phyloP scores from a whole-genome alignment of 2,329 filamentous ascomycete genomes.

The Trichothecium roseum region DNA sequence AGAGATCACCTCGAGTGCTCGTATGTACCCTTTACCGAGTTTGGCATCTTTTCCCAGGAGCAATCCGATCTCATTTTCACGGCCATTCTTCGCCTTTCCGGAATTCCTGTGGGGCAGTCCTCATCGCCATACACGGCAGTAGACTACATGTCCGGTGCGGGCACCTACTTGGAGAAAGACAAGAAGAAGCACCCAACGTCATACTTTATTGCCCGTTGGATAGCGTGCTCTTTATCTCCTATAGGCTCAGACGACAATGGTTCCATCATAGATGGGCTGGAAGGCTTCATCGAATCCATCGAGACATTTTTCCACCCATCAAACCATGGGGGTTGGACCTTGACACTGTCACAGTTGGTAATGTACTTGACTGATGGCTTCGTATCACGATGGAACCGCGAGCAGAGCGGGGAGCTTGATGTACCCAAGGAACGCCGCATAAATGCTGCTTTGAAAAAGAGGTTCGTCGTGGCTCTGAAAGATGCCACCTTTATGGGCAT shows the following conservation, averaged over 20 bases:
- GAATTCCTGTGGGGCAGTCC: slow-evolving; percentile 93
- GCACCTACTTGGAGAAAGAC: slow-evolving; percentile 81
- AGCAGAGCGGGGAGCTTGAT: slow-evolving; percentile 85
- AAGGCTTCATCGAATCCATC: slow-evolving; percentile 86
- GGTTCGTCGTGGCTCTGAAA: slow-evolving; percentile 80
- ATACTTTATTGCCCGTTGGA: slow-evolving; percentile 87
- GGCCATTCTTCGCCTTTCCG: slow-evolving; percentile 74
- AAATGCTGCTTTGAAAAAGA: slow-evolving; percentile 68
- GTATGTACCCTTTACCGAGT: slow-evolving; percentile 70
- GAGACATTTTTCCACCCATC: slow-evolving; percentile 99
- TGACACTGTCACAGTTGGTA: slow-evolving; percentile 77
- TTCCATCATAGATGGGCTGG: slow-evolving; percentile 74
- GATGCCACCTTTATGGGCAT: slow-evolving; percentile 98
- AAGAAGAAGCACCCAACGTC: slow-evolving; percentile 85
- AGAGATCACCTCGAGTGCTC: slow-evolving; percentile 68
- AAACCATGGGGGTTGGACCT: slow-evolving; percentile 88
- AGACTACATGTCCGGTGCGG: slow-evolving; percentile 74
- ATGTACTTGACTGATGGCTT: slow-evolving; percentile 94
- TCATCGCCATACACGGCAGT: slow-evolving; percentile 84
- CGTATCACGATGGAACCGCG: slow-evolving; percentile 93
- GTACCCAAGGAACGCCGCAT: slow-evolving; percentile 71
- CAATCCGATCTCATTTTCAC: slow-evolving; percentile 93
- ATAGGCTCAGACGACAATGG: slow-evolving; percentile 64
- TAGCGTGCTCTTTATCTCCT: slow-evolving; percentile 87
- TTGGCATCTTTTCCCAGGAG: slow-evolving; percentile 85